phyloP scores from a whole-genome alignment of 768 basidiomycete genomes.

The Pisolithus marmoratus region DNA sequence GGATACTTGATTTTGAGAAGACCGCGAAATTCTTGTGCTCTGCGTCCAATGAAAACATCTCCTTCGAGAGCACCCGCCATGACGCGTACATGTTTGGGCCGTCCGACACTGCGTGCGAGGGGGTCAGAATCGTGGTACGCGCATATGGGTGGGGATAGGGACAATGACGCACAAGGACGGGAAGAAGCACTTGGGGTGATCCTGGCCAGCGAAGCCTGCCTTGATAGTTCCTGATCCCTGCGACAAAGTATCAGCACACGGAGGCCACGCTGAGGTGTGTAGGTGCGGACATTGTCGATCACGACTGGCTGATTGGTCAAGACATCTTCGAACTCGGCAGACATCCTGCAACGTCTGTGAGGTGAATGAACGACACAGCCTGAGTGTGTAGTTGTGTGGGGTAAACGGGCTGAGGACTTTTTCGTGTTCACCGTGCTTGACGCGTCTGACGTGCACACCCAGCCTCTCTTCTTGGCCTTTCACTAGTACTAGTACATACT shows the following conservation, averaged over 20 bases:
- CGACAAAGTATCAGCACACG: slow-evolving; percentile 19
- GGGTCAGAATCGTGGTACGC: slow-evolving; percentile 18
- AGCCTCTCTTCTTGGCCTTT: slow-evolving; percentile 13
- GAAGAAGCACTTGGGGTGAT: slow-evolving; percentile 99
- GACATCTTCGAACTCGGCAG: slow-evolving; percentile 85
- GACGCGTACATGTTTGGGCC: slow-evolving; percentile 95
- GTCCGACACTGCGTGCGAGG: slow-evolving; percentile 63
- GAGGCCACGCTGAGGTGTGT: slow-evolving; percentile 16
- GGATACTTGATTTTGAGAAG: slow-evolving; percentile 98
- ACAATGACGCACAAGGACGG: slow-evolving; percentile 84
- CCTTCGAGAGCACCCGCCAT: slow-evolving; percentile 98
- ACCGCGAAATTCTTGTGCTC: slow-evolving; percentile 93
- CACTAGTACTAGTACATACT: slow-evolving; percentile 1
- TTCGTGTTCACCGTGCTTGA: background rate
- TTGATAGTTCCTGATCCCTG: slow-evolving; percentile 99
- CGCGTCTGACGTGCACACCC: background rate
- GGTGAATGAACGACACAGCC: background rate
- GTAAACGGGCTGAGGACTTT: background rate
- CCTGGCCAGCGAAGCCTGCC: slow-evolving; percentile 98
- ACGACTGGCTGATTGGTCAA: slow-evolving; percentile 98
- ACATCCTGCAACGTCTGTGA: slow-evolving; percentile 42
- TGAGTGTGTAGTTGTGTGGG: background rate
- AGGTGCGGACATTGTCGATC: slow-evolving; percentile 83
- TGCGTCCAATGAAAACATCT: slow-evolving; percentile 91
- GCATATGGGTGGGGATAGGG: slow-evolving; percentile 26